phyloP scores from a whole-genome alignment of 2,329 filamentous ascomycete species.

The Fusarium domesticum region DNA sequence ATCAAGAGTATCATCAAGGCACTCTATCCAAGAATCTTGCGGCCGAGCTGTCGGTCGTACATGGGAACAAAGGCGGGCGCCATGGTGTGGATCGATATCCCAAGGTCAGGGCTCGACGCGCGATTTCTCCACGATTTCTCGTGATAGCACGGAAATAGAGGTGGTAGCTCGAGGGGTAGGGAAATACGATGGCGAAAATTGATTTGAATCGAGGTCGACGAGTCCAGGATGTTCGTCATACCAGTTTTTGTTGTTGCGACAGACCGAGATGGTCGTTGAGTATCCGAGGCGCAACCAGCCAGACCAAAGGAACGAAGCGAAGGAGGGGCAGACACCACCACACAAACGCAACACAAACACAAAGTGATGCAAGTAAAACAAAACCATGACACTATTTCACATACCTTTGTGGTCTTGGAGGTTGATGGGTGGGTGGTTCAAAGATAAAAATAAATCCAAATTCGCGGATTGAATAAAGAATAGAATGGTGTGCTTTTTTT shows the following conservation, averaged over 20 bases:
- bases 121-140: not conserved
- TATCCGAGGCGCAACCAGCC: slow-evolving; percentile 14
- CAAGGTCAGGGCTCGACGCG: not conserved
- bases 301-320: slow-evolving; percentile 7
- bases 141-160: not conserved
- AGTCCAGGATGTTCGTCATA: not conserved
- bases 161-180: not conserved
- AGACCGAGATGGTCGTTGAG: slow-evolving; percentile 11
- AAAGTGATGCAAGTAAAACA: slow-evolving; percentile 12
- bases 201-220: not conserved
- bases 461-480: slow-evolving; percentile 14
- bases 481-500: not conserved
- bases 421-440: slow-evolving; percentile 16
- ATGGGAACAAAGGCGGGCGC: not conserved
- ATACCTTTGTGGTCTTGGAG: slow-evolving; percentile 22
- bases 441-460: slow-evolving; percentile 15
- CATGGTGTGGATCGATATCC: not conserved
- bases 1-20: too few species aligned
- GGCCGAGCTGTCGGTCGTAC: not conserved
- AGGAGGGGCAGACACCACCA: slow-evolving; percentile 18
- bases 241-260: slow-evolving; percentile 9
- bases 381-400: slow-evolving; percentile 10
- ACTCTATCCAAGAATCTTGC: too few species aligned
- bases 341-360: slow-evolving; percentile 14
- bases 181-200: not conserved